Conservation (phyloP, 306 rosid species). For the Castanea sativa region DNA sequence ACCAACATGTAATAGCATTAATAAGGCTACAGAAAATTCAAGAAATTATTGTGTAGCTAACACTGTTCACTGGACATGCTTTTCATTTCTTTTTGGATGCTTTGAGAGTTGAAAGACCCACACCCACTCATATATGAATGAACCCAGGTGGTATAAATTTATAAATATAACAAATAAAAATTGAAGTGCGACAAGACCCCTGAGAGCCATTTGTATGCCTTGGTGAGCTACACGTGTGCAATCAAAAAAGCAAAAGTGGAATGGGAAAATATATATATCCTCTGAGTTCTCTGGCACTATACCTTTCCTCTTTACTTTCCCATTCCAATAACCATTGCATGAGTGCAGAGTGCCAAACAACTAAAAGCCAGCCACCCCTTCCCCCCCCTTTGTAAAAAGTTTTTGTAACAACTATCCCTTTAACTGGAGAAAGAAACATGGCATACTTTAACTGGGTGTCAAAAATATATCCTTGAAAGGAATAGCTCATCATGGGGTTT, state of each 20-base stretch:
- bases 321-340: neutral
- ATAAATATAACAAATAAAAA: neutral
- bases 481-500: neutral
- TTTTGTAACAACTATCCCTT: neutral
- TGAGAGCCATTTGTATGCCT: conserved; percentile 9
- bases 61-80: too few species aligned
- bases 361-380: neutral
- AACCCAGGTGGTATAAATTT: too few species aligned
- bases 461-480: neutral
- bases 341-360: neutral
- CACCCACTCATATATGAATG: too few species aligned
- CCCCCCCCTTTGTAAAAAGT: neutral
- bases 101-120: too few species aligned
- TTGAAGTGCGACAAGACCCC: conserved; percentile 8
- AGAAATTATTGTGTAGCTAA: too few species aligned
- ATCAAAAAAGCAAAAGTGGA: neutral
- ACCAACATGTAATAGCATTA: too few species aligned
- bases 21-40: too few species aligned
- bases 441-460: too few species aligned
- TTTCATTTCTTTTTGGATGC: too few species aligned
- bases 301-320: neutral
- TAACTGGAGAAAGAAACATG: neutral
- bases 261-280: too few species aligned
- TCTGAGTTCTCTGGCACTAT: neutral
- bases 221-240: neutral